Conservation (phyloP, 2,329 filamentous ascomycete species). For the Monosporascus sp. region DNA sequence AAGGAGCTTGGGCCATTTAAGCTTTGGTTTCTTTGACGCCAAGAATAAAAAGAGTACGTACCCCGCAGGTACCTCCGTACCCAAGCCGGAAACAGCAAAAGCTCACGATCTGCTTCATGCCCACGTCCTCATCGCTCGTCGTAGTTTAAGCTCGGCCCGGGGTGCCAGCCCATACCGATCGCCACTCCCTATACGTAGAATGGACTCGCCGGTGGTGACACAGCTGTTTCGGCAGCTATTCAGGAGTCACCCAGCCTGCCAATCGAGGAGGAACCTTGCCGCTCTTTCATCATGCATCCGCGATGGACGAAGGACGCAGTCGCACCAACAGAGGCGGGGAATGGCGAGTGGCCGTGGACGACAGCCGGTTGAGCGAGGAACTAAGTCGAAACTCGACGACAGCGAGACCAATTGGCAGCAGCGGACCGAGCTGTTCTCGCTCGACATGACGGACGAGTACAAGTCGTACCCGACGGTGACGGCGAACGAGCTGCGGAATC, state of each 20-base stretch:
- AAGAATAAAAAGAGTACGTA: background rate
- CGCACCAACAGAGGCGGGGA: constrained; percentile 25
- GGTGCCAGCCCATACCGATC: too few relatives aligned
- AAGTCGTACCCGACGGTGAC: constrained; percentile 79
- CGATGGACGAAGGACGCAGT: constrained; percentile 33
- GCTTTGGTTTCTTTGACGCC: background rate
- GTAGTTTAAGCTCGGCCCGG: constrained; percentile 3
- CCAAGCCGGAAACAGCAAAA: constrained; percentile 13
- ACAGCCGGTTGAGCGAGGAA: constrained; percentile 15
- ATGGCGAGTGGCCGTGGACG: constrained; percentile 19
- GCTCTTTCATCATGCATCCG: constrained; percentile 32
- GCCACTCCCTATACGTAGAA: constrained; percentile 28
- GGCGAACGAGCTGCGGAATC: constrained; percentile 65
- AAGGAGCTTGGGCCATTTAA: constrained; percentile 17
- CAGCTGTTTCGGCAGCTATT: constrained; percentile 84
- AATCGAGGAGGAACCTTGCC: constrained; percentile 41
- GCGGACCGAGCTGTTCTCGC: constrained; percentile 66
- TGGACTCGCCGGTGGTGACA: constrained; percentile 77
- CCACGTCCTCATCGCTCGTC: constrained; percentile 1
- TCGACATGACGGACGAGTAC: constrained; percentile 76
- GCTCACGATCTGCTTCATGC: background rate
- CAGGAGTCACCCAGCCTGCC: constrained; percentile 59
- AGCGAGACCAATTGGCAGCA: constrained; percentile 82
- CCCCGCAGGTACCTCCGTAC: background rate
- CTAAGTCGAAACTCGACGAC: constrained; percentile 14